Base-by-base conservation (phyloP, 2,329 filamentous ascomycete genomes). In the Fusarium newnesense region DNA sequence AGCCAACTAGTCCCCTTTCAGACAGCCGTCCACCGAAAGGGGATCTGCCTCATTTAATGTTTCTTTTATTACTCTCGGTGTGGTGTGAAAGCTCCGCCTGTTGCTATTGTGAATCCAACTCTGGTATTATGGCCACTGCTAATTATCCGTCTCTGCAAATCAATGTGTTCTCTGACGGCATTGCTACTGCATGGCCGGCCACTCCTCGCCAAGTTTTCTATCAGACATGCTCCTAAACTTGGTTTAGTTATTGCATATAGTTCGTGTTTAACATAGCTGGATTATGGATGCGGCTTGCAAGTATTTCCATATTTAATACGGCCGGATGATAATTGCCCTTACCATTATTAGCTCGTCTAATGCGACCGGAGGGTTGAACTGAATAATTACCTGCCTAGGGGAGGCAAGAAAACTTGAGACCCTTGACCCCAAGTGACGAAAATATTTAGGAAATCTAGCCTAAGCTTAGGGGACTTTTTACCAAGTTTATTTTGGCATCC, bases 31-130 rank as follows among this genome's bases (percentile, higher is more conserved):
- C 67, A 59, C 76, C 65, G 39, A 78, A 78, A 77, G 56, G 72
- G 69, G 74, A 75, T 67, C 53, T 70, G 46, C 67, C 65, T 78
- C 75, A 78, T 78, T 69, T 77, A 76, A 78, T 67, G 63, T 65
- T 66, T 54, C 56, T 66, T 70, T 72, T 60, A 63, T 75, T 56
- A 67, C 65, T 68, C 47, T 39, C 61, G 43, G 39, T 49, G 62
- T 71, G 74, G 36, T 44, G 62, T 74, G 66, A 63, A 54, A 67
- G 60, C 49, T 49, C 60, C 66, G 64, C 69, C 75, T 76, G 72
- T 77, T 69, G 72, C 73, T 56, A 58, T 30, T 58, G 39, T 58
- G 50, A 72, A 67, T 69, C 52, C 54, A 37, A 64, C 50, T 53
- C 39, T 46, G 42, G 24, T 28, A 36, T 53, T 60, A 21, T 59